A percentile compares a stretch with the other conserved stretches of the same genome.
phyloP scores from a whole-genome alignment of 805 yeast species.

The Crinitomyces ghanaensis region DNA sequence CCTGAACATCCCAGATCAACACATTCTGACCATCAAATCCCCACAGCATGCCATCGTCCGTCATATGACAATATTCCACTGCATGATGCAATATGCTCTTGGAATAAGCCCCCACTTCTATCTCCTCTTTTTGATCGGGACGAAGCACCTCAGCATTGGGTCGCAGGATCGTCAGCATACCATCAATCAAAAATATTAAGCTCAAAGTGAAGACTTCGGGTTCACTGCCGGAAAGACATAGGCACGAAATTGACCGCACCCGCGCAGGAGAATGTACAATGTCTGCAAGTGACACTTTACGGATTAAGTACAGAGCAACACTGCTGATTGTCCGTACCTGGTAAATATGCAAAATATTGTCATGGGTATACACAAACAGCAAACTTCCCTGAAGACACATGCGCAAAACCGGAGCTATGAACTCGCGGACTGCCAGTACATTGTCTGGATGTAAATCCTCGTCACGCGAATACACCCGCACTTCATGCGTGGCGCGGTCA shows the following conservation, averaged over 20 bases:
- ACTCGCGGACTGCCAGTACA: conserved; percentile 20
- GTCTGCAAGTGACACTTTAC: conserved; percentile 26
- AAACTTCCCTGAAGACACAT: conserved; percentile 21
- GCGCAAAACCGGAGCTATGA: conserved; percentile 23
- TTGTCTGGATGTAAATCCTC: conserved; percentile 23
- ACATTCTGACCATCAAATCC: conserved; percentile 31
- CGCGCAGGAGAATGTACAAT: conserved; percentile 30
- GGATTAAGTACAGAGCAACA: conserved; percentile 19
- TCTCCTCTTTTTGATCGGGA: no score
- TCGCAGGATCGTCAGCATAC: conserved; percentile 24
- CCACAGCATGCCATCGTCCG: conserved; percentile 25
- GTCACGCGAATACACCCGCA: conserved; percentile 29
- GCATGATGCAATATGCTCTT: conserved; percentile 24
- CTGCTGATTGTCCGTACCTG: conserved; percentile 9
- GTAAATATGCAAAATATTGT: conserved; percentile 23
- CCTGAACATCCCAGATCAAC: conserved; percentile 17
- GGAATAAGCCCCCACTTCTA: no score
- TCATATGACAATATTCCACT: conserved; percentile 27
- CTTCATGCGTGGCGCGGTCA: conserved; percentile 16
- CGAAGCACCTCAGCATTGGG: conserved; percentile 9
- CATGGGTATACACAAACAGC: conserved; percentile 27
- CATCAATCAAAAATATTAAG: conserved; percentile 29
- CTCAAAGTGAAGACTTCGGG: conserved; percentile 14
- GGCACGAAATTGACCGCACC: conserved; percentile 26
- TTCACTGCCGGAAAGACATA: conserved; percentile 14